Evolutionary conservation across 176 grass and related monocot genomes (phyloP).

Genomic region (Triticum monococcum): DNA sequence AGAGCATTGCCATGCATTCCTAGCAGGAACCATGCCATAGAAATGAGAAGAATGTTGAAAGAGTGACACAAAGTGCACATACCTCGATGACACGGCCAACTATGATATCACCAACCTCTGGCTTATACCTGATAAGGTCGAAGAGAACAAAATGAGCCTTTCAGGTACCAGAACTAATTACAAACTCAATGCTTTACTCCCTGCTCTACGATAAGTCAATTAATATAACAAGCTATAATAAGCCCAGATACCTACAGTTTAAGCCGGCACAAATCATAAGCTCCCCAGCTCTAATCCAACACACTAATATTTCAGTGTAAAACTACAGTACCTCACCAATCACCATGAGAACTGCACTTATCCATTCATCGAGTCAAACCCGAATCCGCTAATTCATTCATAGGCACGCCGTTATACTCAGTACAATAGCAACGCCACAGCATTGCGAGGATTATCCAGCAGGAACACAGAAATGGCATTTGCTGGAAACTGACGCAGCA

Average conservation of each 20-base stretch:
- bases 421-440: background rate
- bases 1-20: background rate
- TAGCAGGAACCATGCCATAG: background rate
- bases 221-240: background rate
- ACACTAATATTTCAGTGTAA: background rate
- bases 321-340: background rate
- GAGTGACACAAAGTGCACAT: background rate
- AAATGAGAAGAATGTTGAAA: background rate
- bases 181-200: background rate
- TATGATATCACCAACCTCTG: conserved; percentile 98
- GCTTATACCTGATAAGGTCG: conserved; percentile 70
- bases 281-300: background rate
- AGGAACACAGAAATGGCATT: background rate
- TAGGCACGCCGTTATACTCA: background rate
- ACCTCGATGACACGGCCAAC: conserved; percentile 97
- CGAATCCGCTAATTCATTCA: background rate
- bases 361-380: background rate
- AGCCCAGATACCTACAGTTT: background rate
- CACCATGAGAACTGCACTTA: background rate
- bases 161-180: background rate
- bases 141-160: conserved; percentile 1
- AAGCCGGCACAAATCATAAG: background rate
- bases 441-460: background rate
- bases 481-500: background rate
- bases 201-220: background rate